Conservation (phyloP, 176 grass and related monocot genomes). For the Hsuehochloa calcarea region DNA sequence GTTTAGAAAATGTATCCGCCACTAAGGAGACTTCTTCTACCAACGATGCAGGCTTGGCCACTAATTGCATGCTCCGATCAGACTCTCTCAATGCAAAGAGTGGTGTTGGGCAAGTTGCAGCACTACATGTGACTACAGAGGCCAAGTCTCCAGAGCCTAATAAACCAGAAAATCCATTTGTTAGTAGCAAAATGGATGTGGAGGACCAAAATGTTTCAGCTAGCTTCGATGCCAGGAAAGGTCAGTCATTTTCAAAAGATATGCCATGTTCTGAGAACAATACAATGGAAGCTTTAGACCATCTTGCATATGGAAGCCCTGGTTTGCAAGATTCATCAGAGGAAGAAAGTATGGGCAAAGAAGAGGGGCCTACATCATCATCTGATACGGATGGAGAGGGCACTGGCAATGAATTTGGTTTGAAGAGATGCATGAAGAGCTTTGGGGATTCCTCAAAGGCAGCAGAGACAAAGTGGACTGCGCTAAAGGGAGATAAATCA, state of each 20-base stretch:
- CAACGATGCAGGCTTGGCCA: conserved; percentile 15
- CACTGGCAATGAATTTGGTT: conserved; percentile 27
- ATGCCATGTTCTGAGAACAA: conserved; percentile 10
- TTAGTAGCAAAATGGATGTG: background rate
- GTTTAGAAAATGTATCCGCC: conserved; percentile 17
- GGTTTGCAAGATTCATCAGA: conserved; percentile 37
- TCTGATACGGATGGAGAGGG: conserved; percentile 29
- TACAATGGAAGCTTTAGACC: conserved; percentile 14
- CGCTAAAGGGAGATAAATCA: conserved; percentile 38
- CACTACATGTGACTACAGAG: too few relatives aligned
- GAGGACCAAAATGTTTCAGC: conserved; percentile 23
- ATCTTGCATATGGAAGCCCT: conserved; percentile 18
- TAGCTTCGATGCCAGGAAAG: conserved; percentile 24
- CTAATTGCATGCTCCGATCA: conserved; percentile 6
- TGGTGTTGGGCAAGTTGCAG: too few relatives aligned
- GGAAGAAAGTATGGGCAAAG: conserved; percentile 39
- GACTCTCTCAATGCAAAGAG: background rate
- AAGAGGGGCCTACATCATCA: conserved; percentile 44
- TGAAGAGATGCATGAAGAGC: conserved; percentile 29
- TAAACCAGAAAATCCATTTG: conserved; percentile 14
- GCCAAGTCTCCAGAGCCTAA: background rate
- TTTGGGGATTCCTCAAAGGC: conserved; percentile 54
- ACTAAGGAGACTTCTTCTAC: conserved; percentile 30
- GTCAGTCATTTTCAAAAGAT: conserved; percentile 24
- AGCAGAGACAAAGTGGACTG: conserved; percentile 22